These are phyloP conservation scores for Fusarium cicatricum DNA, from an alignment of 2,329 filamentous ascomycete genomes.

Conservation along the genomic window DNA sequence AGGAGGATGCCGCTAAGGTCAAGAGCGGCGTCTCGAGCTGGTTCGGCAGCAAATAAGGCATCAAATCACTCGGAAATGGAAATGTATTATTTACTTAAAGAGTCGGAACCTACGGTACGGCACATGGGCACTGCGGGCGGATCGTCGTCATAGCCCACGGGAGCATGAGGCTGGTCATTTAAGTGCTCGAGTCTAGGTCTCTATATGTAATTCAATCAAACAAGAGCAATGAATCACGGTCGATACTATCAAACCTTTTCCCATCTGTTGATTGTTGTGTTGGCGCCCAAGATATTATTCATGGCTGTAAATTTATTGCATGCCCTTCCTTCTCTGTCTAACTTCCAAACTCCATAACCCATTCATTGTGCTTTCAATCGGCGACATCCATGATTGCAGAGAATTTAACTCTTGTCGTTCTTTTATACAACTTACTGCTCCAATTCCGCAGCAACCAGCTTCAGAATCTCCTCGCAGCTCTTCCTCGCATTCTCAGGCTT, in stretches of 20 bases:
- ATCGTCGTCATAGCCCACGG: slow-evolving; percentile 5
- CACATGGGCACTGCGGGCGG: slow-evolving; percentile 20
- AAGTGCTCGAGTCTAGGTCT: slow-evolving; percentile 4
- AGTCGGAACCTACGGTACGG: slow-evolving; percentile 13
- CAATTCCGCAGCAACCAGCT: slow-evolving; percentile 70
- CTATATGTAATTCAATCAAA: slow-evolving; percentile 24
- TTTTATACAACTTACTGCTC: slow-evolving; percentile 36
- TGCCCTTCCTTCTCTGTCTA: slow-evolving; percentile 5
- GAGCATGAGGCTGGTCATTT: slow-evolving; percentile 19
- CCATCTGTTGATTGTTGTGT: not conserved
- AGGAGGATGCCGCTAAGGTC: slow-evolving; percentile 79
- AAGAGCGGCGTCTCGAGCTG: slow-evolving; percentile 86
- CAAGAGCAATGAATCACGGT: slow-evolving; percentile 26
- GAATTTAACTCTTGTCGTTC: not conserved
- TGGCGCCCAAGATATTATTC: too few relatives aligned
- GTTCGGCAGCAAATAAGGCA: slow-evolving; percentile 69
- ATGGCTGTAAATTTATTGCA: too few relatives aligned
- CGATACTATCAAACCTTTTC: not conserved
- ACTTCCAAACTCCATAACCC: slow-evolving; percentile 23
- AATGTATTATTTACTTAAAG: slow-evolving; percentile 27
- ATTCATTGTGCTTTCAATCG: not conserved
- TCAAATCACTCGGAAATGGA: slow-evolving; percentile 8
- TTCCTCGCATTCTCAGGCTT: slow-evolving; percentile 81
- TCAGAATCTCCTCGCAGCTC: slow-evolving; percentile 81
- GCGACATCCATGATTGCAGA: not conserved